Evolutionary conservation across 2,329 filamentous ascomycete species (phyloP).

Genomic region (Mollisiaceae sp.): DNA sequence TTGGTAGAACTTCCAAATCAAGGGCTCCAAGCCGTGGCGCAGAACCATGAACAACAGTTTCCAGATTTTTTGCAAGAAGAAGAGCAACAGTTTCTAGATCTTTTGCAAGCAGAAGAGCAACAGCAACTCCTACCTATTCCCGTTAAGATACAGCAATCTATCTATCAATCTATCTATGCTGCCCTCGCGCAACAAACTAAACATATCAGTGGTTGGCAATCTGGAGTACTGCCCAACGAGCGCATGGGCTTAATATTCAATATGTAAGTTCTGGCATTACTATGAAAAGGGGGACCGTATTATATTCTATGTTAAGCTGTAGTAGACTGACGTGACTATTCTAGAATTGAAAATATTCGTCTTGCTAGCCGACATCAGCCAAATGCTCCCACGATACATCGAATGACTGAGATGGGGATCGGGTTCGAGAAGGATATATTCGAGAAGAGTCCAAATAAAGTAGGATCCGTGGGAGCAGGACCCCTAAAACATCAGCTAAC

Average conservation of each 20-base stretch:
- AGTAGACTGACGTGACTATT: constrained; percentile 19
- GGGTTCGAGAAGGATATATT: constrained; percentile 41
- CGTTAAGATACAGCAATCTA: constrained; percentile 37
- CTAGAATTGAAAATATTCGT: constrained; percentile 39
- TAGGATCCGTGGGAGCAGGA: constrained; percentile 19
- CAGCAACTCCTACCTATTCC: no score
- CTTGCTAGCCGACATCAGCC: constrained; percentile 35
- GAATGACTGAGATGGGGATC: constrained; percentile 40
- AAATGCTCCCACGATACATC: constrained; percentile 31
- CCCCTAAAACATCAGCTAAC: constrained; percentile 25
- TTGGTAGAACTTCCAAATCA: no score
- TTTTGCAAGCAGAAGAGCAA: no score
- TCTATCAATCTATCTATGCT: constrained; percentile 36
- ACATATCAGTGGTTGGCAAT: constrained; percentile 38
- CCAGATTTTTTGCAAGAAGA: no score
- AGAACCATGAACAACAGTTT: no score
- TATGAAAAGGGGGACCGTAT: background rate
- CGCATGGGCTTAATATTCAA: constrained; percentile 40
- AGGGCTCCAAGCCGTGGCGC: no score
- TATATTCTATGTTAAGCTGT: background rate
- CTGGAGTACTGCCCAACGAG: constrained; percentile 35
- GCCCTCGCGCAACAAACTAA: constrained; percentile 35
- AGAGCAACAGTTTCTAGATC: no score
- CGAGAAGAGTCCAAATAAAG: constrained; percentile 37
- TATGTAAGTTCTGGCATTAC: constrained; percentile 35